Evolutionary conservation across 2,329 filamentous ascomycete genomes (phyloP), one percentile per base, ranked within the genome.

Genomic region (Epichloe elymi): DNA sequence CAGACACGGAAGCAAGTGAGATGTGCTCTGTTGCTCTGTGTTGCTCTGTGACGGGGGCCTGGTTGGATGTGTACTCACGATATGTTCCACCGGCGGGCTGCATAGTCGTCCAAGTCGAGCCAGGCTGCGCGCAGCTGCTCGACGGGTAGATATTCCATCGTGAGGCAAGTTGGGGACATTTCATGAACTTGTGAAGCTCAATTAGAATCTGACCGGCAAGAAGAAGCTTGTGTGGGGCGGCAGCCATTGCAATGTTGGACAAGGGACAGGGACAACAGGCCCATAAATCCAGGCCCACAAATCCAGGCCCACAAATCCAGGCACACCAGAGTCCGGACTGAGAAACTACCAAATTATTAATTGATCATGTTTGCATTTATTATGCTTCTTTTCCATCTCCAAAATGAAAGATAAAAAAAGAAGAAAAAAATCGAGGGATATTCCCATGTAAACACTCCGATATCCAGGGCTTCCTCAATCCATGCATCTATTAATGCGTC

Each of bases 381-480:
- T 3, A 3, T 40, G 8, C 43, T 48, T 52, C 52, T 52, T 48
- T 46, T 48, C 30, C 51, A 44, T 49, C 44, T 51, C 26, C 26
- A 48, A 49, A 43, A 49, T 45, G n/a, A 49, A 50, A n/a, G 49
- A 43, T 2, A 26, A 41, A 44, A 30, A 30, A 30, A 11, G 1
- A 26, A 7, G 1, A 30, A 30, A 11, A 30, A 30, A 30, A 30
- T 30, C 26, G 46, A 42, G 41, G 19, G 44, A 50, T 54, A 50
- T 46, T 40, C 46, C 44, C 46, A 49, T 51, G 46, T 51, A 46
- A 35, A n/a, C 53, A 30, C 45, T 40, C 41, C 45, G 40, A 51
- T 53, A 55, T 56, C 55, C 55, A 56, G 53, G 44, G 46, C 33
- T 43, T 33, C 39, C 33, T 45, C 19, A 11, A 30, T 30, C 10